These are phyloP conservation scores for Saccharomyces jurei DNA, from an alignment of 805 yeast genomes.

Conservation along the genomic window DNA sequence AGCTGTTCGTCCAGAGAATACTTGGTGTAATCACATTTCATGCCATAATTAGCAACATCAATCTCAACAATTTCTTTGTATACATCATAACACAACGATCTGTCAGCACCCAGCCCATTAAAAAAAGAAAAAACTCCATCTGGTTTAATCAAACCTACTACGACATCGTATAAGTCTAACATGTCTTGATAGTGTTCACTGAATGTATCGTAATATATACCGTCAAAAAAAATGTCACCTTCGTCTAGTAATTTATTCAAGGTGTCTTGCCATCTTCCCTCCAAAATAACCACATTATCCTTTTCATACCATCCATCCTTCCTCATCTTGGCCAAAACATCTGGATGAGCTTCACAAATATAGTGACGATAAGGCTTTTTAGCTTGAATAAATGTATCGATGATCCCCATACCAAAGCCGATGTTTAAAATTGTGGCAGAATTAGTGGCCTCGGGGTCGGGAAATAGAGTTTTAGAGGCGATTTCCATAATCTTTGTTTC, in stretches of 20 bases:
- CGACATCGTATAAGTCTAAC: constrained; percentile 72
- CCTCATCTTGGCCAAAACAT: constrained; percentile 61
- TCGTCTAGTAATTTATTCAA: constrained; percentile 54
- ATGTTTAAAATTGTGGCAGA: constrained; percentile 60
- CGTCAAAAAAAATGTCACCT: constrained; percentile 67
- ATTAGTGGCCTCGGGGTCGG: constrained; percentile 24
- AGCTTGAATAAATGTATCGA: constrained; percentile 67
- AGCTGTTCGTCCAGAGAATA: constrained; percentile 16
- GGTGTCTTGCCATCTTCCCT: constrained; percentile 91
- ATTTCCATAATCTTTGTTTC: constrained; percentile 73
- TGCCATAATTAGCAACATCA: constrained; percentile 74
- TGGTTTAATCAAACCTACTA: constrained; percentile 76
- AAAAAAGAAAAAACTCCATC: constrained; percentile 83
- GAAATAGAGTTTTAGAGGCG: constrained; percentile 69
- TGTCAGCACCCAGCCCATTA: constrained; percentile 82
- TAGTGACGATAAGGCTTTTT: constrained; percentile 49
- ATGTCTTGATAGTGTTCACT: constrained; percentile 87
- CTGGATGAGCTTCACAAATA: constrained; percentile 93
- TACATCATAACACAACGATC: constrained; percentile 71
- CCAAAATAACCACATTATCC: constrained; percentile 61
- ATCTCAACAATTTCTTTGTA: constrained; percentile 74
- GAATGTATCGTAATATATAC: constrained; percentile 89
- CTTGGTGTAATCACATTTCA: constrained; percentile 46
- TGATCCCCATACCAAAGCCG: constrained; percentile 97
- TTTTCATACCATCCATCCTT: constrained; percentile 78